Conservation (phyloP, 1,284 basidiomycete species). For the Ceratobasidium sp. region DNA sequence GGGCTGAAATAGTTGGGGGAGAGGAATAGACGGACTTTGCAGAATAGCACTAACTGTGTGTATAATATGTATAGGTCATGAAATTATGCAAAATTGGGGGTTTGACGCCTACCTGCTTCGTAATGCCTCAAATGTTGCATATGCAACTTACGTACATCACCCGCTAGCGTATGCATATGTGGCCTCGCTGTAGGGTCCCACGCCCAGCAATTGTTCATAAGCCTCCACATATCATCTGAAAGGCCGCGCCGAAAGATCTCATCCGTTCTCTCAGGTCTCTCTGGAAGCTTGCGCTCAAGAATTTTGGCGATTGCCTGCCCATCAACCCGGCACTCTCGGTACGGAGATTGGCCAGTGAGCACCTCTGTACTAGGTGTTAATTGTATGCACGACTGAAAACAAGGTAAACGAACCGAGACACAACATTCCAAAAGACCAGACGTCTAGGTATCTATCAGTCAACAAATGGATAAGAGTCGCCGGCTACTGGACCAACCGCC, state of each 20-base stretch:
- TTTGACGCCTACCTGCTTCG: too few relatives aligned
- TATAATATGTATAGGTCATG: too few relatives aligned
- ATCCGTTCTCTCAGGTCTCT: background rate
- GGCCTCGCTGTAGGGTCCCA: background rate
- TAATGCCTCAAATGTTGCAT: constrained; percentile 9
- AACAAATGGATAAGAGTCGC: background rate
- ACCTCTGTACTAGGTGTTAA: background rate
- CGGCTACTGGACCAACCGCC: background rate
- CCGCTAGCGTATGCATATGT: background rate
- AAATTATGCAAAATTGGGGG: too few relatives aligned
- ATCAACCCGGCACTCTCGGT: background rate
- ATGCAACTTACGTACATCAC: constrained; percentile 5
- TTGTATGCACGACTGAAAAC: background rate
- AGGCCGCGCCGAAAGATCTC: constrained; percentile 1
- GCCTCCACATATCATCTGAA: constrained; percentile 10
- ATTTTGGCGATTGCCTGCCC: constrained; percentile 4
- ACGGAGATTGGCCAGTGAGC: constrained; percentile 11
- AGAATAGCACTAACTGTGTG: too few relatives aligned
- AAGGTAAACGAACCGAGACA: constrained; percentile 15
- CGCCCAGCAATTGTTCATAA: constrained; percentile 18
- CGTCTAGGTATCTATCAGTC: background rate
- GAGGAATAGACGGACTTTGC: too few relatives aligned
- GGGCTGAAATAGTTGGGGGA: too few relatives aligned
- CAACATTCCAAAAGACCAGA: constrained; percentile 35
- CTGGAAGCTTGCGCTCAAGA: background rate